A percentile compares a stretch with the other conserved stretches of the same genome.
Evolutionary conservation across 1,139 yeast species (phyloP).

Genomic region (Kodamaea suecica): DNA sequence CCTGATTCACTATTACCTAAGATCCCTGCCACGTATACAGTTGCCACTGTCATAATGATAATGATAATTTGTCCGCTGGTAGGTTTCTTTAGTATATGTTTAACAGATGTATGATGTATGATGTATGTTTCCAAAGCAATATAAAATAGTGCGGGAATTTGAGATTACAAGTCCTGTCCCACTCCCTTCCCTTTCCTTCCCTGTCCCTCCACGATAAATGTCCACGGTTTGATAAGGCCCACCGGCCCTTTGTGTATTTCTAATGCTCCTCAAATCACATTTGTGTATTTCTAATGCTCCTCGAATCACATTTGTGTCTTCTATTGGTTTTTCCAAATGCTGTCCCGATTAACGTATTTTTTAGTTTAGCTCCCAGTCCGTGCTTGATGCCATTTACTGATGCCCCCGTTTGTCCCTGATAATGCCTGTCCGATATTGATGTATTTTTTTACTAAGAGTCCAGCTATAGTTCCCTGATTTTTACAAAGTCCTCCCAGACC

Average conservation of each 20-base stretch:
- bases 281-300: conserved; percentile 3
- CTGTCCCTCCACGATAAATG: too few relatives aligned
- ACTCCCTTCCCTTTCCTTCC: too few relatives aligned
- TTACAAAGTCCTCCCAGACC: background rate
- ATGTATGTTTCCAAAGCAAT: too few relatives aligned
- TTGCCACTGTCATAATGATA: background rate
- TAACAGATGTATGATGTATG: background rate
- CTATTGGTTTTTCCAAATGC: background rate
- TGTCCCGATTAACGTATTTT: background rate
- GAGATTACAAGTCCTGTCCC: too few relatives aligned
- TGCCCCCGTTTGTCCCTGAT: background rate
- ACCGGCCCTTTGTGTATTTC: too few relatives aligned
- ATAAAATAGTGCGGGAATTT: too few relatives aligned
- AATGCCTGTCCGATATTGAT: background rate
- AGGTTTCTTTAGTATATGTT: conserved; percentile 1
- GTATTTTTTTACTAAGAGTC: background rate
- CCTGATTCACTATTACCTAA: conserved; percentile 1
- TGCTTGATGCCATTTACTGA: too few relatives aligned
- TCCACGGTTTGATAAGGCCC: too few relatives aligned
- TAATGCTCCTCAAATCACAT: too few relatives aligned
- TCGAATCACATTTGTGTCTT: background rate
- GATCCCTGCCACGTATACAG: background rate
- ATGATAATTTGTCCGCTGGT: background rate
- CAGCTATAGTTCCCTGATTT: conserved; percentile 1
- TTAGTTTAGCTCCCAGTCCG: background rate